Base-by-base conservation (phyloP, 306 rosid genomes). In the Canavalia ensiformis region DNA sequence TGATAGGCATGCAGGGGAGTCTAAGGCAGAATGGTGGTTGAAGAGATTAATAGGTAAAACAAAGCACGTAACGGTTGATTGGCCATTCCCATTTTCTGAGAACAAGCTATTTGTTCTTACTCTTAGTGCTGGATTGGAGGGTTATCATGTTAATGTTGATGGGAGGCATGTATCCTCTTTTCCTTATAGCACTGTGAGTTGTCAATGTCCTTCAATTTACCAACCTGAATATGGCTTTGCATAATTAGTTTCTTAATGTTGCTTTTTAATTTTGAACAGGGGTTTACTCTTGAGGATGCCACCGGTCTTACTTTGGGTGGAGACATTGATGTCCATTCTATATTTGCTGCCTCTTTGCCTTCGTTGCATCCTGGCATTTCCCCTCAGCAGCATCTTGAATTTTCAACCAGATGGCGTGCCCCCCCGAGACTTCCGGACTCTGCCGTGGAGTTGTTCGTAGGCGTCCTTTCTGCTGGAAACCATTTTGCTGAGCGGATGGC, bases 401-500 rank as follows among this genome's bases (percentile, higher is more conserved):
- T 83, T 91, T 87, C 93, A 58, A 77, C 86, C 57, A 89, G 74
- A 71, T 95, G 97, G 99, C 62, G 77, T 33, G 93, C 99, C 54
- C 97, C 99, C 54, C 97, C 94, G 0, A 80, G 81, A 34, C 87
- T 89, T 84, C 90, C 90, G 56, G 71, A 49, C 46, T 83, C 76
- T 11, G 89, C 84, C 2, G 90, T 90, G 41, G 94, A 91, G 41
- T 83, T 95, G 82, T 91, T 95, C 72, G 75, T 95, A 6, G 99
- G 99, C 50, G 86, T 95, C 74, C 99, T 95, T 69, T 95, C 99
- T 33, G 99, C 99, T 68, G 99, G 99, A 71, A 95, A 93, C 87
- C 99, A 95, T 89, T 95, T 95, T 62, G 92, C 96, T 0, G 99
- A 95, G 89, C 85, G 99, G 77, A 95, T 95, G 99, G 98, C 99